Base-by-base conservation (phyloP, 371 early-diverging fungal genomes). In the Circinella minor region DNA sequence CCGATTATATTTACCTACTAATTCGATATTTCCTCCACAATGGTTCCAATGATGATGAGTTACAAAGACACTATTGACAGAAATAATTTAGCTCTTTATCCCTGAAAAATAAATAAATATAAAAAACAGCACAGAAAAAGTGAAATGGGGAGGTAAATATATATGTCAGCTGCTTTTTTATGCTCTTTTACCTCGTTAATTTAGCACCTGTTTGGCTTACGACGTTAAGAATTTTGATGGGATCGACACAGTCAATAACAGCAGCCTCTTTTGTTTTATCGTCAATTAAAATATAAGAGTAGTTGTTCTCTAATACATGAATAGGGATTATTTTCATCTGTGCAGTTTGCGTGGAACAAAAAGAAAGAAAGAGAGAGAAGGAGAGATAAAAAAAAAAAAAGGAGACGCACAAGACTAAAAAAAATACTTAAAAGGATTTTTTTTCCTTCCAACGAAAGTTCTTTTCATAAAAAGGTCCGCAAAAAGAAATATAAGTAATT, bases 21-120 rank as follows among this genome's bases (percentile, higher is more conserved):
- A 72, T 48, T 85, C 86, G 36, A 75, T 78, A 74, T 94, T 95
- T 20, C 95, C 95, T 36, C 89, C 91, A 36, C 93, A 74, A 68
- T 95, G 95, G 76, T 96, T 95, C 70, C 77, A 78, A 70, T 94
- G 94, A 69, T 94, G 93, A 77, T 94, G 94, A 34, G 94, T 93
- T 13, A 90, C 89, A 61, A 92, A 86, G 4, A 93, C 79, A 38
- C 85, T 83, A 14, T 46, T 62, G 27, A 43, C 38, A 57, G 20
- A 10, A 18, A 3, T 51, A 27, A 51, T 51, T 51, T 8, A 51
- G 51, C 15, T 51, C 7, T 46, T 47, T 67, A 15, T 60, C 60
- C 34, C 20, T 38, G 63, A 39, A 46, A 39, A 60, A 61, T 61
- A 60, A 20, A 67, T 6, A 17, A 36, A 27, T 27, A 27, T 27